Percentiles rank a stretch among this genome's conserved stretches.
phyloP scores from a whole-genome alignment of 768 basidiomycete genomes.

The Hygrophoropsis aurantiaca region DNA sequence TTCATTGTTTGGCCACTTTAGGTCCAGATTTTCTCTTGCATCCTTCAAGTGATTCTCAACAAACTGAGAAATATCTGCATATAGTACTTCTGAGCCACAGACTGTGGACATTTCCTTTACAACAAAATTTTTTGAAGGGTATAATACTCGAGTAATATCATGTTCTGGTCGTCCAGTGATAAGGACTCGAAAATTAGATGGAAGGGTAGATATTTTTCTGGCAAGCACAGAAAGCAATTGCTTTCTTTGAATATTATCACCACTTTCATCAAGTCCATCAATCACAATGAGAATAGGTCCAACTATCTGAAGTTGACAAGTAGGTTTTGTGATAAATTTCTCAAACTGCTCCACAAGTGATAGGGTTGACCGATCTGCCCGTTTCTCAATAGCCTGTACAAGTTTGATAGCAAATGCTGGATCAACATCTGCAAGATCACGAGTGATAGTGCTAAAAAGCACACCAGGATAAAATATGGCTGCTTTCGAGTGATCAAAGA shows the following conservation, averaged over 20 bases:
- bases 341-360: neutral
- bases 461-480: constrained; percentile 4
- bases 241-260: constrained; percentile 1
- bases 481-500: constrained; percentile 23
- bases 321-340: neutral
- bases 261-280: constrained; percentile 22
- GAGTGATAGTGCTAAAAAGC: constrained; percentile 19
- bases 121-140: neutral
- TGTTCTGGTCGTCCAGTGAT: constrained; percentile 31
- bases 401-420: neutral
- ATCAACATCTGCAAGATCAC: constrained; percentile 10
- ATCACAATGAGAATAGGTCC: constrained; percentile 20
- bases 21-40: constrained; percentile 13
- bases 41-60: constrained; percentile 1
- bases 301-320: neutral
- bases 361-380: neutral
- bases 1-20: constrained; percentile 15
- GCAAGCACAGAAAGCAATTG: constrained; percentile 25
- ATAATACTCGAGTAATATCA: constrained; percentile 22
- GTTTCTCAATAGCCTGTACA: neutral
- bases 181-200: constrained; percentile 37
- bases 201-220: constrained; percentile 40
- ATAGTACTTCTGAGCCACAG: neutral
- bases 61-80: constrained; percentile 7
- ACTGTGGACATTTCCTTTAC: constrained; percentile 7